Conservation (phyloP, 495 filamentous ascomycete species). For the Podospora australis region DNA sequence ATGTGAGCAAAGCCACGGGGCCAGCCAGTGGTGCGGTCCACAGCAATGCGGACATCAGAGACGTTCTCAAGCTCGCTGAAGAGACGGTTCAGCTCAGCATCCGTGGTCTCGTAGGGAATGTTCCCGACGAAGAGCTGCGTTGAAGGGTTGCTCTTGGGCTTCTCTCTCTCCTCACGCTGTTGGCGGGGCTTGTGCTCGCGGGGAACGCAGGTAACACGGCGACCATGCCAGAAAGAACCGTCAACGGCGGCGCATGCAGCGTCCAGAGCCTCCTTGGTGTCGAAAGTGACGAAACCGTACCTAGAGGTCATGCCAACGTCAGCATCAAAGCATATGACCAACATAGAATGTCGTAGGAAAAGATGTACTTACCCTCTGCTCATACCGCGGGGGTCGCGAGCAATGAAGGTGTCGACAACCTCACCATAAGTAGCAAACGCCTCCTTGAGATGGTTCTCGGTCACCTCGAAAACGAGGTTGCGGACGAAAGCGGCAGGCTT, state of each 20-base stretch:
- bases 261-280: slow-evolving; percentile 45
- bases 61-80: slow-evolving; percentile 68
- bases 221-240: slow-evolving; percentile 70
- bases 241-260: slow-evolving; percentile 60
- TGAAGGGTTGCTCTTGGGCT: slow-evolving; percentile 37
- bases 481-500: slow-evolving; percentile 70
- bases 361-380: slow-evolving; percentile 73
- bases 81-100: slow-evolving; percentile 75
- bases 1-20: slow-evolving; percentile 86
- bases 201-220: slow-evolving; percentile 56
- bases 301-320: slow-evolving; percentile 37
- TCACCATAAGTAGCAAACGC: slow-evolving; percentile 62
- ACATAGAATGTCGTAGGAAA: background rate
- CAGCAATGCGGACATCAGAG: slow-evolving; percentile 77
- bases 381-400: slow-evolving; percentile 63
- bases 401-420: slow-evolving; percentile 49
- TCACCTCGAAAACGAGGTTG: slow-evolving; percentile 82
- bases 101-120: slow-evolving; percentile 82
- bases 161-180: background rate
- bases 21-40: slow-evolving; percentile 82
- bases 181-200: slow-evolving; percentile 20
- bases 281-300: slow-evolving; percentile 73
- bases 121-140: slow-evolving; percentile 81
- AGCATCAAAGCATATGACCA: slow-evolving; percentile 1
- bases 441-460: slow-evolving; percentile 59